These are phyloP conservation scores for Symbiodinium natans DNA, from an alignment of 73 alveolate species.

Conservation along the genomic window DNA sequence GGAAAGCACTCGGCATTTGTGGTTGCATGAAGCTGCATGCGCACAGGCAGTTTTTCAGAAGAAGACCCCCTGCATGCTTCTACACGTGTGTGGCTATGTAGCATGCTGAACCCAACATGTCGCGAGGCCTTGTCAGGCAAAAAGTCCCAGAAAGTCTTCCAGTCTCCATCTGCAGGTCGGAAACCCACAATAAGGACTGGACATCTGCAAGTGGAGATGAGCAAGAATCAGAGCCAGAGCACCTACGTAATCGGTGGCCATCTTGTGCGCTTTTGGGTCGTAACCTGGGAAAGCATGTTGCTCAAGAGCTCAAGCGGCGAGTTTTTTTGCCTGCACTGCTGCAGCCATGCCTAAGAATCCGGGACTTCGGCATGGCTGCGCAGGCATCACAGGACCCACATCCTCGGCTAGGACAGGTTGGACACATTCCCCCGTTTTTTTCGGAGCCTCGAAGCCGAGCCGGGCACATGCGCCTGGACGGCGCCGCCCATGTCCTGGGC, in stretches of 20 bases:
- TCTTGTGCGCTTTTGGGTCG: slow-evolving; percentile 55
- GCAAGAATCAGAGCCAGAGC: too few relatives aligned
- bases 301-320: not conserved
- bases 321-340: not conserved
- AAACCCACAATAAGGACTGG: not conserved
- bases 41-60: too few relatives aligned
- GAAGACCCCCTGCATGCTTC: too few relatives aligned
- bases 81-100: too few relatives aligned
- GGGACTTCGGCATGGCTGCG: not conserved
- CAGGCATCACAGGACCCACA: slow-evolving; percentile 52
- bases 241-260: slow-evolving; percentile 87
- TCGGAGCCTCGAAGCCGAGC: not conserved
- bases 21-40: too few relatives aligned
- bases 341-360: not conserved
- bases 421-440: not conserved
- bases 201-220: too few relatives aligned
- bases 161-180: slow-evolving; percentile 37
- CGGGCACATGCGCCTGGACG: slow-evolving; percentile 33
- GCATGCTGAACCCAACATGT: too few relatives aligned
- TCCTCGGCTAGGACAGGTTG: slow-evolving; percentile 4
- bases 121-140: slow-evolving; percentile 91
- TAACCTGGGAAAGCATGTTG: slow-evolving; percentile 36
- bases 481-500: slow-evolving; percentile 93
- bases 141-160: slow-evolving; percentile 91
- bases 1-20: too few relatives aligned